Conservation (phyloP, 805 yeast species). For the Saccharomycodes ludwigii region DNA sequence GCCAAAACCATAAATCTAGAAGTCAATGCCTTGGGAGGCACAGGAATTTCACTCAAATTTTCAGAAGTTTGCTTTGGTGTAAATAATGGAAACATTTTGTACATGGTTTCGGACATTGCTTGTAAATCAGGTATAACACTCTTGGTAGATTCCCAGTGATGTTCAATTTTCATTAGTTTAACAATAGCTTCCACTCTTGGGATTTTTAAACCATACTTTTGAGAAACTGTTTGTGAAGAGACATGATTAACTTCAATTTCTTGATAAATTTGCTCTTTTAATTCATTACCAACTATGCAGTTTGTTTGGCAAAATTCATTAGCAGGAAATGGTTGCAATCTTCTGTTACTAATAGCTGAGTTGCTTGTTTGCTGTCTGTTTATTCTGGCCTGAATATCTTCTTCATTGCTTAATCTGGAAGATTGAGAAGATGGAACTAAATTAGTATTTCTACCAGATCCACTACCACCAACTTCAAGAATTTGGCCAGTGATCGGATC, state of each 20-base stretch:
- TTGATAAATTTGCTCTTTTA: constrained; percentile 47
- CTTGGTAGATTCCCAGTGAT: constrained; percentile 39
- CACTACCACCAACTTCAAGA: constrained; percentile 13
- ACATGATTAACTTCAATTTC: constrained; percentile 41
- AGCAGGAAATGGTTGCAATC: constrained; percentile 70
- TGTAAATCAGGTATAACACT: constrained; percentile 42
- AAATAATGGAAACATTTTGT: constrained; percentile 72
- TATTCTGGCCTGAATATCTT: constrained; percentile 5
- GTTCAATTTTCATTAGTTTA: constrained; percentile 53
- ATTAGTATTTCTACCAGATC: constrained; percentile 1
- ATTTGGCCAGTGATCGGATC: constrained; percentile 24
- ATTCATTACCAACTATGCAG: constrained; percentile 39
- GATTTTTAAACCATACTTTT: constrained; percentile 65
- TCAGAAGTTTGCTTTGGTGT: constrained; percentile 36
- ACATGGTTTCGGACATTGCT: constrained; percentile 49
- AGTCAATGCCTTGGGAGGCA: constrained; percentile 68
- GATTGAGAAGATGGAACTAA: constrained; percentile 1
- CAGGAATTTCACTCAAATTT: constrained; percentile 87
- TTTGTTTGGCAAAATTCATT: constrained; percentile 64
- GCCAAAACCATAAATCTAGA: constrained; percentile 82
- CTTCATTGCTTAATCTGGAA: constrained; percentile 4
- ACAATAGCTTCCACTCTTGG: constrained; percentile 85
- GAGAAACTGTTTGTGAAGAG: constrained; percentile 63
- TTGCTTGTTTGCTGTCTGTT: constrained; percentile 6
- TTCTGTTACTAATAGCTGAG: constrained; percentile 10